phyloP scores from a whole-genome alignment of 2,329 filamentous ascomycete genomes.

The Fusarium xyrophilum region DNA sequence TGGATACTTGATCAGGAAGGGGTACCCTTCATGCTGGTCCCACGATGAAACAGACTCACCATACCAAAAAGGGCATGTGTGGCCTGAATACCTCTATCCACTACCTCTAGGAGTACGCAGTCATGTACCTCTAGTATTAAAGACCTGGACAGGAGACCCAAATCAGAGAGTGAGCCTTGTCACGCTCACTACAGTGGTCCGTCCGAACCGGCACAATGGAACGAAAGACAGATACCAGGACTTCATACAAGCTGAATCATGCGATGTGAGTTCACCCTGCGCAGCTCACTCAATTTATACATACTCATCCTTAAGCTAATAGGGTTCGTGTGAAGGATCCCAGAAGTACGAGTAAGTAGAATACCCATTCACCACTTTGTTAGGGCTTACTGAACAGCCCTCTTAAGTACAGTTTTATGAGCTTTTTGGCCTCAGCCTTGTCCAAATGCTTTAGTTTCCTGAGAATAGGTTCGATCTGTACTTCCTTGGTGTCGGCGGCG shows the following conservation, averaged over 20 bases:
- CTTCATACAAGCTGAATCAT: background rate
- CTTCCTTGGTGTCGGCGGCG: background rate
- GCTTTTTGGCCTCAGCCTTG: background rate
- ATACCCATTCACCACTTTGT: rapidly evolving
- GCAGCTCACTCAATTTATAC: rapidly evolving
- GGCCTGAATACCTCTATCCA: background rate
- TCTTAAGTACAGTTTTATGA: background rate
- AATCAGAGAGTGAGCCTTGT: background rate
- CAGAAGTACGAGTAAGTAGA: background rate
- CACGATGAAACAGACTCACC: background rate
- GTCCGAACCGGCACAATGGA: background rate
- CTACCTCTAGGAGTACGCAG: background rate
- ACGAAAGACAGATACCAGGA: background rate
- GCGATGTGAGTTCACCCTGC: background rate
- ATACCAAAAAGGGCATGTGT: background rate
- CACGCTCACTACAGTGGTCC: background rate
- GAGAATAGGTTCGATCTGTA: background rate
- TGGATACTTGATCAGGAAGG: background rate
- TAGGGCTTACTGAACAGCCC: rapidly evolving
- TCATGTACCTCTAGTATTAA: background rate
- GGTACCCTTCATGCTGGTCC: background rate
- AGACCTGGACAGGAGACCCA: background rate
- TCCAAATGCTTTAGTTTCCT: background rate
- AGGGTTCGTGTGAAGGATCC: background rate
- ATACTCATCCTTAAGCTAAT: background rate